Base-by-base conservation (phyloP, 2,329 filamentous ascomycete genomes). In the Clonostachys byssicola region DNA sequence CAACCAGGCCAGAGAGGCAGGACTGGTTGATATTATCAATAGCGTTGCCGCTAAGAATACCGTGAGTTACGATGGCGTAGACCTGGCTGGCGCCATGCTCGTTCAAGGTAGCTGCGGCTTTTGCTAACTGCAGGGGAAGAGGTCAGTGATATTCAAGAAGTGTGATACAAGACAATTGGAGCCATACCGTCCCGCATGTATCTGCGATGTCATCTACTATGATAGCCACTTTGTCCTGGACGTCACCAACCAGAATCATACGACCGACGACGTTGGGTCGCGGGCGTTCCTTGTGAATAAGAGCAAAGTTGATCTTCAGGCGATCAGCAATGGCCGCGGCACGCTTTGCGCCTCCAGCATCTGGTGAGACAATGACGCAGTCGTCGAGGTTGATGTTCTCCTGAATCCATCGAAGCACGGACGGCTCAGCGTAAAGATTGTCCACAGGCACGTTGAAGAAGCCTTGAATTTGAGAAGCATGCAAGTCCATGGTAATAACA, bases 161-260 rank as follows among this genome's bases (percentile, higher is more conserved):
- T 9, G 12, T 12, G 17, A 35, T 23, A 39, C 14, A n/a, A 14
- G 7, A 18, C 36, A 10, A n/a, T 18, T 6, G 14, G 13, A 47
- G 12, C 45, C 63, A 47, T 60, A 69, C 66, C 36, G 90, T 96
- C 55, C 91, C 91, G 66, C 92, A 96, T 5, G 92, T 96, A 64
- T 97, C 92, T 34, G 92, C 92, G 89, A 97, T 96, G 65, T 97
- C 92, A 64, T 97, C 92, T 46, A 99, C 92, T 43, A 99, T 83
- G 61, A 99, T 96, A 51, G 92, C 92, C 33, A 92, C 85, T 72
- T 94, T 94, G 71, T 89, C 88, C 55, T 84, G 80, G 42, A 97
- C 94, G 55, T 95, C 91, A 55, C 94, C 94, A 44, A 97, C 92
- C n/a, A 99, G 85, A 1, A 73, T 89, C 90, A 96, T 95, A 58